Percentiles rank a stretch among this genome's conserved stretches.
phyloP scores from a whole-genome alignment of 2,329 filamentous ascomycete genomes.

The Neopestalotiopsis clavispora region DNA sequence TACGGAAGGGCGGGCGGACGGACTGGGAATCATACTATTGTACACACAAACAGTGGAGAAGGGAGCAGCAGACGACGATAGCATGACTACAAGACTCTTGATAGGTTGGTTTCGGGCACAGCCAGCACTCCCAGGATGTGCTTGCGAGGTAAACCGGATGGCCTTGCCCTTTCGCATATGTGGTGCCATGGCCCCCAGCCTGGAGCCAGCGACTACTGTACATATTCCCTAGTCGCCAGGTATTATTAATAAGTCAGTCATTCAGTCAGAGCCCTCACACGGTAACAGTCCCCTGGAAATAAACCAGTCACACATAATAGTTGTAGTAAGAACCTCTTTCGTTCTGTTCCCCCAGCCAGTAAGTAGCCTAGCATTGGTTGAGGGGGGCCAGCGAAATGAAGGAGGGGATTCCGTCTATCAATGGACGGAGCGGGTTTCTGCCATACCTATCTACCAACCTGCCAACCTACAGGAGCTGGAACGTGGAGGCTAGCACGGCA shows the following conservation, averaged over 20 bases:
- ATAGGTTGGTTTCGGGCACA: not conserved
- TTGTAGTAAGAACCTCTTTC: not conserved
- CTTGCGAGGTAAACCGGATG: not conserved
- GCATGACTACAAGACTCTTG: not conserved
- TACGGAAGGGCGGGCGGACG: not conserved
- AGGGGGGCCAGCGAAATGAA: not conserved
- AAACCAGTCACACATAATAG: not conserved
- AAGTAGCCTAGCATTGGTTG: not conserved
- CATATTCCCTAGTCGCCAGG: not conserved
- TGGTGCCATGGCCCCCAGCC: not conserved
- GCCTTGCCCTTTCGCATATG: not conserved
- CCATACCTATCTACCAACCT: not conserved
- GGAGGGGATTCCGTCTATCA: not conserved
- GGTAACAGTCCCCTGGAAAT: not conserved
- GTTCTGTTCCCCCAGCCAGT: not conserved
- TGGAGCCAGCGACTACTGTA: not conserved
- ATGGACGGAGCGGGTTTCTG: not conserved
- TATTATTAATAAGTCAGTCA: not conserved
- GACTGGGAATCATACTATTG: not conserved
- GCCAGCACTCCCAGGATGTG: not conserved
- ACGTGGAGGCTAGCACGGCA: not conserved
- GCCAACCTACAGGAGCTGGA: not conserved
- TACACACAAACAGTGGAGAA: not conserved
- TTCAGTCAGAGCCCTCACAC: not conserved
- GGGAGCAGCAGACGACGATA: not conserved